These are phyloP conservation scores for Datura wrightii DNA, from an alignment of 257 asterid genomes.

Conservation along the genomic window DNA sequence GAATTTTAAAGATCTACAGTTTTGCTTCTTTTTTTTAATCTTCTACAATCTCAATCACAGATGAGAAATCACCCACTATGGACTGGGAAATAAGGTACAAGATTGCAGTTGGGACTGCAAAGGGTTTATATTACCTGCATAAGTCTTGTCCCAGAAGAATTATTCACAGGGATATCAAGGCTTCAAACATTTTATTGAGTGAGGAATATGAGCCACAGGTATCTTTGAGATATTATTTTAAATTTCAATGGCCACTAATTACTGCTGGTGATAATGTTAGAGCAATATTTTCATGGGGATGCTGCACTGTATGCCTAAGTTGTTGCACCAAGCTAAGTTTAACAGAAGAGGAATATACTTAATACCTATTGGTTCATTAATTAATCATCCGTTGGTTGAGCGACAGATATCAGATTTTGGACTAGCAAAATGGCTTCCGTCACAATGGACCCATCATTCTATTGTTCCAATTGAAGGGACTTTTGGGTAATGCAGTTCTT, in stretches of 20 bases:
- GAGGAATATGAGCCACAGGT: constrained; percentile 94
- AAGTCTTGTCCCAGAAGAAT: constrained; percentile 90
- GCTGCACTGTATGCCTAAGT: constrained; percentile 4
- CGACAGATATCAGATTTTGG: constrained; percentile 93
- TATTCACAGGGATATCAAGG: constrained; percentile 86
- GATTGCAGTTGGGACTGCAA: constrained; percentile 86
- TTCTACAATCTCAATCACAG: constrained; percentile 35
- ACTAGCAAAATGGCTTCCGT: constrained; percentile 98
- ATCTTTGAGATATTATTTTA: not conserved
- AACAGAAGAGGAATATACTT: not conserved
- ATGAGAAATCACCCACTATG: constrained; percentile 62
- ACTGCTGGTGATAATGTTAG: not conserved
- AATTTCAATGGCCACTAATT: not conserved
- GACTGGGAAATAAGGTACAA: constrained; percentile 92
- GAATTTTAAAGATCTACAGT: not conserved
- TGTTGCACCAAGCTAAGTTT: not conserved
- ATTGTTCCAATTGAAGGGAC: constrained; percentile 97
- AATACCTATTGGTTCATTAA: not conserved
- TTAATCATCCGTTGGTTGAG: constrained; percentile 17
- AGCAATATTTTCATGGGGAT: not conserved
- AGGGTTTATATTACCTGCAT: constrained; percentile 86
- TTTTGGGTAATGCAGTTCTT: constrained; percentile 63
- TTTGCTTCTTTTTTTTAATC: not conserved
- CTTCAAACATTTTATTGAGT: constrained; percentile 73
- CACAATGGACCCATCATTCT: constrained; percentile 95